Conservation (phyloP, 2,329 filamentous ascomycete species). For the Arachnomyces sp. region DNA sequence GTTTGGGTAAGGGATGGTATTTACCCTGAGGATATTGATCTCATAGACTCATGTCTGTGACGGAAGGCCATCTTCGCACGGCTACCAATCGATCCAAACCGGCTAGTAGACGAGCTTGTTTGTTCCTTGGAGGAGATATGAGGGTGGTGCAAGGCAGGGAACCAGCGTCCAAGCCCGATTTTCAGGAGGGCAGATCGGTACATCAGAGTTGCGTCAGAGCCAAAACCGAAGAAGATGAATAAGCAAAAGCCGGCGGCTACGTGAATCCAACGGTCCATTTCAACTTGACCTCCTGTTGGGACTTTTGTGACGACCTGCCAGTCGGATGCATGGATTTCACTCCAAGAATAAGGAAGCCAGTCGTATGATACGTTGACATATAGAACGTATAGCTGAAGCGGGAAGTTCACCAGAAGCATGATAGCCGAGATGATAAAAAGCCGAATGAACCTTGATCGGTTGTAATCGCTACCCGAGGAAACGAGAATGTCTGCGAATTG, state of each 20-base stretch:
- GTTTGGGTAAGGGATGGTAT: too few species aligned
- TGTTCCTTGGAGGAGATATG: slow-evolving; percentile 11
- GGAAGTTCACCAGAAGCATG: slow-evolving; percentile 50
- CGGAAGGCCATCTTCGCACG: slow-evolving; percentile 20
- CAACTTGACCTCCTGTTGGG: slow-evolving; percentile 37
- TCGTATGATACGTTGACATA: slow-evolving; percentile 32
- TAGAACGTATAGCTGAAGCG: slow-evolving; percentile 47
- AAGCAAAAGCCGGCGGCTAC: slow-evolving; percentile 47
- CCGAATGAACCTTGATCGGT: slow-evolving; percentile 54
- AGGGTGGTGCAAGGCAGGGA: slow-evolving; percentile 18
- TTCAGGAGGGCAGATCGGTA: slow-evolving; percentile 42
- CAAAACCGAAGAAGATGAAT: slow-evolving; percentile 60
- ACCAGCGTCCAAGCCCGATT: slow-evolving; percentile 34
- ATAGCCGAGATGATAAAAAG: slow-evolving; percentile 43
- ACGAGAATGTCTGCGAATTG: slow-evolving; percentile 51
- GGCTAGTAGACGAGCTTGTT: slow-evolving; percentile 8
- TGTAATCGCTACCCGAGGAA: slow-evolving; percentile 44
- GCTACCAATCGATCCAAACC: slow-evolving; percentile 19
- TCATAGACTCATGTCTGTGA: background rate
- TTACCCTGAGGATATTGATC: too few species aligned
- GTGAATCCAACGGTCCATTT: slow-evolving; percentile 53
- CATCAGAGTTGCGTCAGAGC: slow-evolving; percentile 51
- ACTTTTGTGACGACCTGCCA: slow-evolving; percentile 46
- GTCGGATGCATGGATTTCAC: slow-evolving; percentile 40
- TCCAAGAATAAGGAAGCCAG: slow-evolving; percentile 47